Percentiles rank a stretch among this genome's conserved stretches.
Evolutionary conservation across 345 rosid genomes (phyloP).

Genomic region (Streptanthus diversifolius): DNA sequence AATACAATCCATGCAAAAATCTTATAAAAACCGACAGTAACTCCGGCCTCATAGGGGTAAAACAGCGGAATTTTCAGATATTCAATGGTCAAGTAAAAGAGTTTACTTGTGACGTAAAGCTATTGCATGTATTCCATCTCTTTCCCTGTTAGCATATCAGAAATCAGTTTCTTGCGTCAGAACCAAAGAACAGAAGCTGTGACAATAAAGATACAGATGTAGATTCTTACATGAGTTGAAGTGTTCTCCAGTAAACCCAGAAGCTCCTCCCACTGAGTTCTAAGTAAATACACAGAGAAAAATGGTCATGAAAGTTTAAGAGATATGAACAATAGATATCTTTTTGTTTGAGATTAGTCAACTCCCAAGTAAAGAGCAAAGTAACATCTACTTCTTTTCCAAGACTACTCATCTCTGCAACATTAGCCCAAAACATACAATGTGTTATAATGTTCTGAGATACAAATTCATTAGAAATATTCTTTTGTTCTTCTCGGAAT

Average conservation of each 20-base stretch:
- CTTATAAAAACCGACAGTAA: too few relatives aligned
- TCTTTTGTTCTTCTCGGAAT: neutral
- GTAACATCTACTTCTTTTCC: slow-evolving; percentile 57
- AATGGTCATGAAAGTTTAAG: neutral
- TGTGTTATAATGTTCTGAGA: neutral
- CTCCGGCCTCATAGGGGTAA: neutral
- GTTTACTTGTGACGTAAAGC: slow-evolving; percentile 64
- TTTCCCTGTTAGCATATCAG: too few relatives aligned
- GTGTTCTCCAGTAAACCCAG: slow-evolving; percentile 63
- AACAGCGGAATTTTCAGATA: neutral
- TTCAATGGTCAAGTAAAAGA: slow-evolving; percentile 10
- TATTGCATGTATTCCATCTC: slow-evolving; percentile 30
- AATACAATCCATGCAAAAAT: too few relatives aligned
- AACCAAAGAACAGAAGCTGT: neutral
- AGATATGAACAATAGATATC: neutral
- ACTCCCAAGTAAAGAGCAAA: slow-evolving; percentile 80
- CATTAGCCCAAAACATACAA: neutral
- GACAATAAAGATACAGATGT: neutral
- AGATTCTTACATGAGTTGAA: slow-evolving; percentile 52
- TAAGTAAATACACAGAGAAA: slow-evolving; percentile 13
- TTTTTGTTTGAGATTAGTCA: slow-evolving; percentile 29
- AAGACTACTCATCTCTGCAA: slow-evolving; percentile 48
- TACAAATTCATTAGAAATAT: neutral
- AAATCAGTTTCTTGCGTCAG: neutral
- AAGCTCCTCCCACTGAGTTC: slow-evolving; percentile 71